Base-by-base conservation (phyloP, 495 filamentous ascomycete species). In the Amorphotheca resinae region DNA sequence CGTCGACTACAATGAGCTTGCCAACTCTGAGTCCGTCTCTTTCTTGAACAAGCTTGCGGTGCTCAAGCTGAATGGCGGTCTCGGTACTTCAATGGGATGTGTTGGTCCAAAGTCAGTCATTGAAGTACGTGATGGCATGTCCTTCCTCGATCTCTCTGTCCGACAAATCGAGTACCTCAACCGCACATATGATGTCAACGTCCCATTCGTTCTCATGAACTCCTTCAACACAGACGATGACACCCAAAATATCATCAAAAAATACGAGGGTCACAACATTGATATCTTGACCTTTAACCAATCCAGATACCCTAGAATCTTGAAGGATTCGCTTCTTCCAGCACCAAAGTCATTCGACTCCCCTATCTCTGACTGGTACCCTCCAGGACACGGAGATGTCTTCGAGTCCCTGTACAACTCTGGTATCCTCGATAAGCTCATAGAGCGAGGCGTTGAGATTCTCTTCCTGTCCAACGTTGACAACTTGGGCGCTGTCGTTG, bases 251-350 rank as follows among this genome's bases (percentile, higher is more conserved):
- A 99, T 99, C 68, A 99, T 99, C 70, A 96, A 96, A 80, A 99
- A 99, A 72, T 99, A 99, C 69, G 89, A 99, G 69, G 93, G 91
- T 50, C 93, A 99, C 76, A 94, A 94, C 57, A 89, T 99, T 55
- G 89, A 96, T 63, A 95, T 99, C 61, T 73, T 95, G 61, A 99
- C 91, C 60, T 99, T 99, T 83, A 99, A 99, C 74, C 91, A 99
- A 72, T 96, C 93, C 42, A 76, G 87, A 41, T 99, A 95, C 69
- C 91, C 91, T 38, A 83, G 91, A 70, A 81, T 99, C 61, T 79
- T 85, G 66, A 95, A 94, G 73, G 91, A 99, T 70, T 99, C 91
- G 16, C 81, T 95, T 39, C 82, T 96, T 21, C 91, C 91, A 16
- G 93, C 86, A 21, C 93, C 91, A 53, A 95, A 95, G 75, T 78